These are phyloP conservation scores for Pezicula neosporulosa DNA, from an alignment of 2,329 filamentous ascomycete genomes.

Conservation along the genomic window DNA sequence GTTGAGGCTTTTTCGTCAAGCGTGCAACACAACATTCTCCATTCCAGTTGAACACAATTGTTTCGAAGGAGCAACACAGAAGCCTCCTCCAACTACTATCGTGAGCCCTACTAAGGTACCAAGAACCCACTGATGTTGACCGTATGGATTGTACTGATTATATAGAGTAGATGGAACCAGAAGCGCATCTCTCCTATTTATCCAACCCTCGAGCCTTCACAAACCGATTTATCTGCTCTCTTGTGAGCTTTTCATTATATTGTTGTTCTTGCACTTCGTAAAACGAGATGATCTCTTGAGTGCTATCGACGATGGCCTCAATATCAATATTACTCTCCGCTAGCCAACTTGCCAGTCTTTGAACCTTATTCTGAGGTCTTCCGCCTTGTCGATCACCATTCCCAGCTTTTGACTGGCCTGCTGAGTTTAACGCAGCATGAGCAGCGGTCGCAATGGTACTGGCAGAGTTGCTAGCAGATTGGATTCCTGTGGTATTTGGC, in stretches of 20 bases:
- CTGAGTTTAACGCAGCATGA: conserved; percentile 27
- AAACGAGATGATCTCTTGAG: conserved; percentile 68
- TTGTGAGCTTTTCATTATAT: conserved; percentile 32
- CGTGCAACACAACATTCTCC: too few species aligned
- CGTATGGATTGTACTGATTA: too few species aligned
- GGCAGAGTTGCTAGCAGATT: conserved; percentile 36
- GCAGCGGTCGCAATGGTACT: conserved; percentile 29
- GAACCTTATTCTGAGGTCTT: conserved; percentile 28
- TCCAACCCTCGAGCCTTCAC: conserved; percentile 31
- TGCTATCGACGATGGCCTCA: conserved; percentile 64
- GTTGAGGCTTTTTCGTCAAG: too few species aligned
- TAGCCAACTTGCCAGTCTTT: conserved; percentile 63
- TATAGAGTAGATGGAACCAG: too few species aligned
- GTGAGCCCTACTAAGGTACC: too few species aligned
- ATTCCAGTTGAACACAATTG: too few species aligned
- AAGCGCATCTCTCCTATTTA: conserved; percentile 18
- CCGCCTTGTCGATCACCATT: conserved; percentile 15
- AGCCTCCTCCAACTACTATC: too few species aligned
- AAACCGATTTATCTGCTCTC: conserved; percentile 32
- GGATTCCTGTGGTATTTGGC: conserved; percentile 45
- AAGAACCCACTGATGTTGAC: too few species aligned
- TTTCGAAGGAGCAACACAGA: too few species aligned
- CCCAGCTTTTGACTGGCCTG: conserved; percentile 18
- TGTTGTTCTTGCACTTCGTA: conserved; percentile 50
- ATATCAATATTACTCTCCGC: conserved; percentile 69